A percentile compares a stretch with the other conserved stretches of the same genome.
Evolutionary conservation across 768 basidiomycete species (phyloP).

Genomic region (Boletus rufocinnamomeus): DNA sequence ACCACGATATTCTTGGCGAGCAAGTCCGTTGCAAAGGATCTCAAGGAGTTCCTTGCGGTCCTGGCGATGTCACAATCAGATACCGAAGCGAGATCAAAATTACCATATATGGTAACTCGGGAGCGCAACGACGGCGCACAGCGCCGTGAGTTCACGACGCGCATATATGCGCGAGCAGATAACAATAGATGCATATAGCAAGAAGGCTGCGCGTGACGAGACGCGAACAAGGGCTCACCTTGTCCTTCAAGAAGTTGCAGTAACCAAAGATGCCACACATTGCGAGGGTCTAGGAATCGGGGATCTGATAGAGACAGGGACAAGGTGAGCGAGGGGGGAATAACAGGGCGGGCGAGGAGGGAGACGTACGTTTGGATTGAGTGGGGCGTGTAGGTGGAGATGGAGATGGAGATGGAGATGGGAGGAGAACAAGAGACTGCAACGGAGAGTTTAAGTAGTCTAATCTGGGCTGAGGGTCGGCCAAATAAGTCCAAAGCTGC

Average conservation of each 20-base stretch:
- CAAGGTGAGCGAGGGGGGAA: neutral
- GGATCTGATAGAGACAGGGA: conserved; percentile 4
- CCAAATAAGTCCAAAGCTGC: conserved; percentile 35
- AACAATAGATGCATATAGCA: neutral
- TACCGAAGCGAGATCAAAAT: conserved; percentile 3
- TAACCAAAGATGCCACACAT: conserved; percentile 99
- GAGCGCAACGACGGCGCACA: neutral
- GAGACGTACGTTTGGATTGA: conserved; percentile 12
- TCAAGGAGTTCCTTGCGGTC: conserved; percentile 90
- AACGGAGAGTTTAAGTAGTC: conserved; percentile 33
- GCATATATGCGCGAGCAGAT: conserved; percentile 13
- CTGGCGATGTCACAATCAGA: conserved; percentile 41
- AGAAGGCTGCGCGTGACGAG: conserved; percentile 1
- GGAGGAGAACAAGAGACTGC: conserved; percentile 13
- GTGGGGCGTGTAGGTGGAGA: conserved; percentile 2
- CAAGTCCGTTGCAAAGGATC: conserved; percentile 85
- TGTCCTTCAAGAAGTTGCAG: conserved; percentile 93
- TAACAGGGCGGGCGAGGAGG: neutral
- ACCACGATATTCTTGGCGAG: conserved; percentile 96
- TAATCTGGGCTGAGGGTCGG: conserved; percentile 32
- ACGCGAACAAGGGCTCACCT: conserved; percentile 52
- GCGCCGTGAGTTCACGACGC: neutral
- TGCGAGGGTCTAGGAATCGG: conserved; percentile 11
- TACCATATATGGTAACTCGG: conserved; percentile 26
- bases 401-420: conserved; percentile 27